Evolutionary conservation across 352 stramenopile species (phyloP), one percentile per base, ranked within the genome.

Genomic region (Elongisporangium undulatum): DNA sequence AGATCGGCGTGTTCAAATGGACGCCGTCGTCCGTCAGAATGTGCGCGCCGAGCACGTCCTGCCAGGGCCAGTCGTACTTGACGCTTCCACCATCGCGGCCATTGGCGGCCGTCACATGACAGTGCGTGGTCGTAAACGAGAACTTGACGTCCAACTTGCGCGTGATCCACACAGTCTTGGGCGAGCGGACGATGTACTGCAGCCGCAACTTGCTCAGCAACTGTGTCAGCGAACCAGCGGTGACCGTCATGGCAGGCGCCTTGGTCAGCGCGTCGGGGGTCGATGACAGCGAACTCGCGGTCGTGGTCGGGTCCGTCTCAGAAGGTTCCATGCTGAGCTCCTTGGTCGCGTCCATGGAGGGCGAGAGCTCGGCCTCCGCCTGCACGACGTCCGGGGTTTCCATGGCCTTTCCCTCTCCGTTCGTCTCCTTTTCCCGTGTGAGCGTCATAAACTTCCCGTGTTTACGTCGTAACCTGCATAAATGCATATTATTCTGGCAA

Each of bases 41-140:
- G 63, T 89, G 79, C 3, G 68, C 75, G 45, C 79, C 79, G 19
- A 89, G 63, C 12, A 89, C 67, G 51, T 85, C 75, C 17, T 52
- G 54, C 79, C 79, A 89, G 22, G 53, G 38, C 41, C 87, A 6
- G 34, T 67, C 23, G 55, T 63, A 41, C 29, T 52, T 41, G 29
- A 13, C 29, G 29, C 29, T 41, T 1, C 4, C 29, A 41, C 29
- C 24, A 34, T 34, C 24, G 24, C 24, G 24, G 7, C 29, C 29
- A 41, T 41, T 41, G 29, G 8, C 29, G 29, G 29, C 4, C 29
- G 29, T 41, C 9, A 41, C 9, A 9, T 41, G 29, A 13, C 29
- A 41, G 8, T 41, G 29, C 29, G 29, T 41, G 29, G 29, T 4
- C 9, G 29, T 41, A 13, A 41, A 41, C 9, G 29, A 41, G 29